Percentiles rank a stretch among this genome's conserved stretches.
phyloP scores from a whole-genome alignment of 345 rosid genomes.

The Camelina sativa region DNA sequence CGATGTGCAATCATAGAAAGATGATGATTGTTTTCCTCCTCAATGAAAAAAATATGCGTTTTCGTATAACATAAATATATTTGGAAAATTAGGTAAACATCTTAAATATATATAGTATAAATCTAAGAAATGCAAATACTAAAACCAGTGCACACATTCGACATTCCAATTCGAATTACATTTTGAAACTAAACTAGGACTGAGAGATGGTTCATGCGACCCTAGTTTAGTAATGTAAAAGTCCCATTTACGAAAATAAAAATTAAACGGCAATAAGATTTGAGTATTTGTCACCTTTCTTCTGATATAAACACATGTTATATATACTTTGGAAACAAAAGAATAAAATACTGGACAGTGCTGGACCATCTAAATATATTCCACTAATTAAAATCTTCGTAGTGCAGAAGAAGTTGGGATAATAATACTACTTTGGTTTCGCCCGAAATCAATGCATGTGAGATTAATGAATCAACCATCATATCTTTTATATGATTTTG shows the following conservation, averaged over 20 bases:
- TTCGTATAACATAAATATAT: neutral
- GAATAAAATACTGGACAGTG: neutral
- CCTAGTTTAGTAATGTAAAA: no score
- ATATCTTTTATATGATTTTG: conserved; percentile 32
- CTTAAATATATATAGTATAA: neutral
- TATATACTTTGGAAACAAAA: neutral
- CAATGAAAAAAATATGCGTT: neutral
- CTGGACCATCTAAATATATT: conserved; percentile 2
- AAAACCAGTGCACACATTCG: neutral
- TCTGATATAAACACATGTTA: neutral
- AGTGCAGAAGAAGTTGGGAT: conserved; percentile 35
- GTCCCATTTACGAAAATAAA: no score
- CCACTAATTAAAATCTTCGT: neutral
- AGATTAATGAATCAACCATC: conserved; percentile 21
- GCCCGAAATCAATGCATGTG: conserved; percentile 42
- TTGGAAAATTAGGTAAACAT: neutral
- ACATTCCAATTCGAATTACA: neutral
- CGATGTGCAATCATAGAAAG: conserved; percentile 30
- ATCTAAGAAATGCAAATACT: neutral
- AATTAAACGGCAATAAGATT: neutral
- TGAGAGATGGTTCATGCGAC: neutral
- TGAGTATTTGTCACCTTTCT: neutral
- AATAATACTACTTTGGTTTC: conserved; percentile 22
- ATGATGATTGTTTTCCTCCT: conserved; percentile 6
- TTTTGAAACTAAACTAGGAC: neutral